Evolutionary conservation across 805 yeast species (phyloP).

Genomic region (Metschnikowia arizonensis): DNA sequence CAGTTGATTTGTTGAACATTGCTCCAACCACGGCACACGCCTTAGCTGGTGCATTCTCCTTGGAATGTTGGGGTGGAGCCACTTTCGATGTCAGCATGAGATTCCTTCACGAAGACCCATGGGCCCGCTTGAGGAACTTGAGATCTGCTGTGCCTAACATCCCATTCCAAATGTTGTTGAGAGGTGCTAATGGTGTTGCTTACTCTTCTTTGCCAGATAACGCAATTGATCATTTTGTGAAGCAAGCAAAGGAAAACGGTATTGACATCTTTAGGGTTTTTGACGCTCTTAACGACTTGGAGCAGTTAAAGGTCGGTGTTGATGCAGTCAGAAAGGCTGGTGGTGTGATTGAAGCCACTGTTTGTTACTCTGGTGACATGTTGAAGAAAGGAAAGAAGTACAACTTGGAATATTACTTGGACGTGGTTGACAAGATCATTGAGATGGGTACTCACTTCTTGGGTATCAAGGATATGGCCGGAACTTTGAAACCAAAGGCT

Average conservation of each 20-base stretch:
- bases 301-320: slow-evolving; percentile 94
- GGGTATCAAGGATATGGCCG: slow-evolving; percentile 99
- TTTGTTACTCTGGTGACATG: slow-evolving; percentile 99
- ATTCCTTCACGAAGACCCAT: slow-evolving; percentile 97
- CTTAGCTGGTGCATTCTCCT: slow-evolving; percentile 82
- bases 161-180: slow-evolving; percentile 97
- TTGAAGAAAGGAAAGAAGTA: slow-evolving; percentile 92
- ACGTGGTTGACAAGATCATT: slow-evolving; percentile 78
- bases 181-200: slow-evolving; percentile 99
- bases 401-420: slow-evolving; percentile 84
- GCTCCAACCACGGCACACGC: slow-evolving; percentile 95
- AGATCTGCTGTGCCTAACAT: slow-evolving; percentile 93
- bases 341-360: slow-evolving; percentile 97
- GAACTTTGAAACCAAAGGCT: slow-evolving; percentile 94
- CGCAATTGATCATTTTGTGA: slow-evolving; percentile 95
- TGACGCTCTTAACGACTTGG: slow-evolving; percentile 95
- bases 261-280: slow-evolving; percentile 97
- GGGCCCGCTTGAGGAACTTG: slow-evolving; percentile 89
- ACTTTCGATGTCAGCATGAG: slow-evolving; percentile 99
- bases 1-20: slow-evolving; percentile 83
- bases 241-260: slow-evolving; percentile 92
- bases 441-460: slow-evolving; percentile 92
- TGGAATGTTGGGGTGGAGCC: slow-evolving; percentile 99
- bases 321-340: slow-evolving; percentile 98
- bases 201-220: slow-evolving; percentile 97